phyloP scores from a whole-genome alignment of 768 basidiomycete genomes.

The Agrocybe chaxingu region DNA sequence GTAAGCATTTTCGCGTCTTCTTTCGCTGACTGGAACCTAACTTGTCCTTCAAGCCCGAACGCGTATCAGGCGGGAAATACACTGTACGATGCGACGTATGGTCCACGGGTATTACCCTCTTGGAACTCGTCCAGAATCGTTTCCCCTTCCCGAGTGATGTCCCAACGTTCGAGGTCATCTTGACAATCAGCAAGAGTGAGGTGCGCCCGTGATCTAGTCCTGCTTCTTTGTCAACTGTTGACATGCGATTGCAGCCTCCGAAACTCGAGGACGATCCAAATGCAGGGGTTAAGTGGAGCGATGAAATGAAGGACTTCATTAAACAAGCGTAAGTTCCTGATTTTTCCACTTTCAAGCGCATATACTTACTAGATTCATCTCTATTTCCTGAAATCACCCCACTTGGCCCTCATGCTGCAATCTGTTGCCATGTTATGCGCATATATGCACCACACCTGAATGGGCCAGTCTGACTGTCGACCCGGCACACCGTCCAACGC shows the following conservation, averaged over 20 bases:
- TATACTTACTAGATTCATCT: not conserved
- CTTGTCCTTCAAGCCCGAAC: slow-evolving; percentile 65
- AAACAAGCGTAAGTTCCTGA: slow-evolving; percentile 64
- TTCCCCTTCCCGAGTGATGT: slow-evolving; percentile 94
- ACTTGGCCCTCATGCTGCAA: too few relatives aligned
- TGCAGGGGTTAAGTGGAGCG: slow-evolving; percentile 60
- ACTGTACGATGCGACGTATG: slow-evolving; percentile 95
- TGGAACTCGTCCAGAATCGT: slow-evolving; percentile 90
- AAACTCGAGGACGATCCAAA: slow-evolving; percentile 66
- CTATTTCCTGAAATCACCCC: too few relatives aligned
- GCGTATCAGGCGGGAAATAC: slow-evolving; percentile 86
- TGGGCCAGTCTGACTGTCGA: slow-evolving; percentile 63
- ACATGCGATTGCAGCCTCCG: slow-evolving; percentile 53
- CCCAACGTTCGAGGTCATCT: slow-evolving; percentile 86
- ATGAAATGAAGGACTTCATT: slow-evolving; percentile 94
- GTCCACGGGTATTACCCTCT: slow-evolving; percentile 91
- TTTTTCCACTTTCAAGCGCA: not conserved
- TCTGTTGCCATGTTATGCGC: slow-evolving; percentile 2
- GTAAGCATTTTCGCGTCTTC: slow-evolving; percentile 46
- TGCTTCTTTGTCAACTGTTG: not conserved
- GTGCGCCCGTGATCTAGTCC: slow-evolving; percentile 31
- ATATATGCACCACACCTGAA: not conserved
- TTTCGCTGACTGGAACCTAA: not conserved
- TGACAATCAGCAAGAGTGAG: slow-evolving; percentile 78
- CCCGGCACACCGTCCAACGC: slow-evolving; percentile 66